Evolutionary conservation across 164 flowering plant genomes (phyloP).

Genomic region (Umbellularia californica): DNA sequence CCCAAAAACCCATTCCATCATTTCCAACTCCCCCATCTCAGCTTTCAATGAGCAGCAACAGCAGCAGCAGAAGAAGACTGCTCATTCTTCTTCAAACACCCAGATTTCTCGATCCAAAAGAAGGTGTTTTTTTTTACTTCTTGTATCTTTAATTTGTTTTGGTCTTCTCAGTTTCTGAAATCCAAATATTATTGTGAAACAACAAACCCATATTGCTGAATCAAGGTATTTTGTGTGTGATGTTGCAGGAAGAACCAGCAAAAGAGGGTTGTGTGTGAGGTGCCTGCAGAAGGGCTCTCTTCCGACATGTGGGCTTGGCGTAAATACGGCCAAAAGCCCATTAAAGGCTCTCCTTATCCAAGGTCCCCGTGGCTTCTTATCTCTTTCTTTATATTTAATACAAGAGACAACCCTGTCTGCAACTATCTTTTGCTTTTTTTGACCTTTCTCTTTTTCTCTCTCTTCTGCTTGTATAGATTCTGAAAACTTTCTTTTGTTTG

Average conservation of each 20-base stretch:
- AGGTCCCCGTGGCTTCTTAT: constrained; percentile 35
- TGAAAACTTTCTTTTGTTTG: background rate
- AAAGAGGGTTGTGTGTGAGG: constrained; percentile 73
- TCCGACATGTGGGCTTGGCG: constrained; percentile 97
- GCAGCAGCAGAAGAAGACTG: constrained; percentile 14
- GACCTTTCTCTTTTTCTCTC: background rate
- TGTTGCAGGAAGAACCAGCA: constrained; percentile 64
- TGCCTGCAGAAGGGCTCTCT: constrained; percentile 69
- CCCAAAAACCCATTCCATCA: background rate
- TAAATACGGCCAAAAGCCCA: constrained; percentile 96
- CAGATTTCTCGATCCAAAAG: constrained; percentile 57
- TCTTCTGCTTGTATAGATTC: background rate
- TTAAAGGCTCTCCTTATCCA: constrained; percentile 95
- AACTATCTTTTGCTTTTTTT: background rate
- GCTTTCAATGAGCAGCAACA: constrained; percentile 16
- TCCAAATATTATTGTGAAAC: background rate
- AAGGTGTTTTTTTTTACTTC: constrained; percentile 38
- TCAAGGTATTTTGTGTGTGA: background rate
- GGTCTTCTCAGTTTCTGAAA: background rate
- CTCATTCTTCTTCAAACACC: constrained; percentile 13
- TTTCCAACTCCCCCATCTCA: background rate
- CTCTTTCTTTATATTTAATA: background rate
- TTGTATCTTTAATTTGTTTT: background rate
- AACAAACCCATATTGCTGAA: background rate
- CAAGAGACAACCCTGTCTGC: background rate